Base-by-base conservation (phyloP, 306 rosid genomes). In the Fagus crenata region DNA sequence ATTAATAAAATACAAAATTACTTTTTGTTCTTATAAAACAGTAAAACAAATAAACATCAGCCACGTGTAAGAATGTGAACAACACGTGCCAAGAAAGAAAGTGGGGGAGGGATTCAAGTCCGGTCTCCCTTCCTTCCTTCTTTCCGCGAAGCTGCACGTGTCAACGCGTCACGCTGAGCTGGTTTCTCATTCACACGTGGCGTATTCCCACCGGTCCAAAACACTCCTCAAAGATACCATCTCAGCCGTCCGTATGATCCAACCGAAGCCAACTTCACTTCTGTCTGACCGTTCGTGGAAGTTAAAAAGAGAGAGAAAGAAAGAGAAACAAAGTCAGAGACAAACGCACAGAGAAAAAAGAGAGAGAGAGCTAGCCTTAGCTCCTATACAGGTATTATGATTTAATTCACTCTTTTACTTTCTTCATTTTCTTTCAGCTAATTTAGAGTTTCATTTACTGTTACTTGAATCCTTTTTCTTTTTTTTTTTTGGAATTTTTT, bases 81-180 rank as follows among this genome's bases (percentile, higher is more conserved):
- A 51, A 67, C 81, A 85, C 86, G 79, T 64, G 82, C 82, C 8
- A 0, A 4, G 1, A 2, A 9, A 8, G 42, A 41, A 69, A 7
- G 75, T 36, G 61, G 77, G 51, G 41, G 3, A 3, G 0, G 3
- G 14, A 14, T 46, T 31, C 51, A 8, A 11, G n/a, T 63, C 78
- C 67, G 2, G 61, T 78, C 51, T 36, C 69, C 39, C 39, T n/a
- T 32, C 2, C 17, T 17, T 63, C 79, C 87, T 71, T 75, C 90
- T 88, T 87, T 77, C 97, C 86, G 69, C 80, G 85, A 90, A 85
- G 54, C 80, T 81, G 94, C 97, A 89, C 97, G 97, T 87, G 97
- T 86, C 93, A 82, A 83, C 72, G 89, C 83, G 81, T 81, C 78
- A 81, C 5, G 59, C 80, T 84, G 89, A 90, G 90, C 90, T 92